Percentiles rank a stretch among this genome's conserved stretches.
phyloP scores from a whole-genome alignment of 2,329 filamentous ascomycete genomes.

The Penicillium crustosum region DNA sequence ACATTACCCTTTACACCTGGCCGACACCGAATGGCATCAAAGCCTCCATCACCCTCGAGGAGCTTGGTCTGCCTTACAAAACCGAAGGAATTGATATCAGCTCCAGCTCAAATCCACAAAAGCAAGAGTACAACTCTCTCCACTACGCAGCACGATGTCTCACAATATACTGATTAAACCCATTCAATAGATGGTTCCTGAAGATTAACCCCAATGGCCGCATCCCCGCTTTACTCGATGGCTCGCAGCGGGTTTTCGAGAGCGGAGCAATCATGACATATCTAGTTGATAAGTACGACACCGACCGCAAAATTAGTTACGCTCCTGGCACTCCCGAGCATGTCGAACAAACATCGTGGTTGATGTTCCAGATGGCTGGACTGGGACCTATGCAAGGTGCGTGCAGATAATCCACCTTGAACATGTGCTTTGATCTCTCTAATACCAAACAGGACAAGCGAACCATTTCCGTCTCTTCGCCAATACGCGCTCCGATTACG shows the following conservation, averaged over 20 bases:
- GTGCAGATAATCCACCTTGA: background rate
- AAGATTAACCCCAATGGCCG: conserved; percentile 53
- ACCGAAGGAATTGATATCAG: conserved; percentile 43
- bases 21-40: conserved; percentile 39
- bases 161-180: background rate
- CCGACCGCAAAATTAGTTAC: conserved; percentile 45
- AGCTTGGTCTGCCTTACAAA: conserved; percentile 38
- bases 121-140: conserved; percentile 32
- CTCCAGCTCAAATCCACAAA: conserved; percentile 45
- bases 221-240: conserved; percentile 49
- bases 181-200: conserved; percentile 41
- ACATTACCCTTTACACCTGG: conserved; percentile 35
- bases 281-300: conserved; percentile 47
- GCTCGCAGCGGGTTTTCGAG: conserved; percentile 45
- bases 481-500: conserved; percentile 45
- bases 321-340: conserved; percentile 44
- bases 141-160: no score
- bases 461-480: conserved; percentile 51
- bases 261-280: conserved; percentile 50
- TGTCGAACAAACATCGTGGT: conserved; percentile 47
- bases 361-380: conserved; percentile 48
- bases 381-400: conserved; percentile 45
- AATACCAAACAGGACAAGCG: conserved; percentile 40
- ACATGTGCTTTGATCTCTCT: background rate
- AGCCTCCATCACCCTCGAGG: conserved; percentile 40